A percentile compares a stretch with the other conserved stretches of the same genome.
Conservation (phyloP, 1,139 yeast species). For the Trichomonascaceae sp. region DNA sequence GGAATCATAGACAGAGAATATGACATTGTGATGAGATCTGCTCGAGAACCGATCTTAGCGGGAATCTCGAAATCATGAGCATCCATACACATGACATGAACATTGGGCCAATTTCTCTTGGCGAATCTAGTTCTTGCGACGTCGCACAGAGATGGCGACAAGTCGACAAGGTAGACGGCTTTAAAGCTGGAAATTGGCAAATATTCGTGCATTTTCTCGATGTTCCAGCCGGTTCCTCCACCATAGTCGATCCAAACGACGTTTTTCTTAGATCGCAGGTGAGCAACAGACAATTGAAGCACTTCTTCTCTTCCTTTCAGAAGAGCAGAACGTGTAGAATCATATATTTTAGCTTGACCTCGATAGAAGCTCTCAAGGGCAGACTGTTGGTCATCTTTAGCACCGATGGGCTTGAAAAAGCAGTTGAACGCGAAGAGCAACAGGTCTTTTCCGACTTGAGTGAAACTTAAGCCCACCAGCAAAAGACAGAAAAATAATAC, state of each 20-base stretch:
- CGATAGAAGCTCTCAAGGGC: constrained; percentile 67
- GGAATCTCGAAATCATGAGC: constrained; percentile 61
- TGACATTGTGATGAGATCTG: constrained; percentile 69
- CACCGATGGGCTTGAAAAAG: constrained; percentile 60
- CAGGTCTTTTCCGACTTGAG: constrained; percentile 4
- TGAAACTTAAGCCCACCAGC: background rate
- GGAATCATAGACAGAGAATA: constrained; percentile 85
- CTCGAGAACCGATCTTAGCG: constrained; percentile 29
- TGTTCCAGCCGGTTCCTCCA: constrained; percentile 80
- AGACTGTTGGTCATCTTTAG: constrained; percentile 52
- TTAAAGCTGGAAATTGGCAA: constrained; percentile 50
- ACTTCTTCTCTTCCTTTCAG: constrained; percentile 69
- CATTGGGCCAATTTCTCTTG: constrained; percentile 54
- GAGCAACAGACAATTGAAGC: constrained; percentile 53
- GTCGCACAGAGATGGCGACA: constrained; percentile 69
- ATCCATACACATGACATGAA: constrained; percentile 65
- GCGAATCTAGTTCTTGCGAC: constrained; percentile 59
- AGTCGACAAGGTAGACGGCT: constrained; percentile 65
- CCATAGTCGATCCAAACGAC: constrained; percentile 79
- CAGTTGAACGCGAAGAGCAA: constrained; percentile 39
- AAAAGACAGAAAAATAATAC: background rate
- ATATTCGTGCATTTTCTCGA: constrained; percentile 63
- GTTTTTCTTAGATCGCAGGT: constrained; percentile 35
- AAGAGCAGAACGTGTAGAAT: constrained; percentile 56
- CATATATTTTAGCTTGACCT: constrained; percentile 72